A percentile compares a stretch with the other conserved stretches of the same genome.
Evolutionary conservation across 495 filamentous ascomycete genomes (phyloP).

Genomic region (Lichina pygmaea): DNA sequence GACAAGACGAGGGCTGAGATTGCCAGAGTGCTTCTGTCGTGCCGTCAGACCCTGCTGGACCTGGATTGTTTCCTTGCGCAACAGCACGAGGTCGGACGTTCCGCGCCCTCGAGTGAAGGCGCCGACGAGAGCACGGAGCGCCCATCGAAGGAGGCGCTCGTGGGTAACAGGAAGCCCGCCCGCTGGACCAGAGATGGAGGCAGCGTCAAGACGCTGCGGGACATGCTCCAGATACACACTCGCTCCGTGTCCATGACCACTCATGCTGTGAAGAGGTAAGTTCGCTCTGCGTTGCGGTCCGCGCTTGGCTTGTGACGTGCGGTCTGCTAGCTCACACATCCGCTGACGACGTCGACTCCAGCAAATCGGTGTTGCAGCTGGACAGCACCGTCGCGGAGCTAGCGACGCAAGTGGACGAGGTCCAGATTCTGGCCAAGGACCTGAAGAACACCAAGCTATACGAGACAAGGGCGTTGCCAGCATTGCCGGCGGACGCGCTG

Average conservation of each 20-base stretch:
- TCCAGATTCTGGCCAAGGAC: slow-evolving; percentile 9
- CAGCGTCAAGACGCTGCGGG: slow-evolving; percentile 7
- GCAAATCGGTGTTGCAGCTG: slow-evolving; percentile 11
- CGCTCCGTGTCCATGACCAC: slow-evolving; percentile 11
- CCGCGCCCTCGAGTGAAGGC: slow-evolving; percentile 7
- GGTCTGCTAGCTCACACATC: neutral
- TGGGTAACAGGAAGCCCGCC: slow-evolving; percentile 10
- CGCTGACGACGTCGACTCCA: neutral
- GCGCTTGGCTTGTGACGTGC: neutral
- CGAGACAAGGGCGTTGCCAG: slow-evolving; percentile 4
- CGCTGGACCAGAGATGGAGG: slow-evolving; percentile 16
- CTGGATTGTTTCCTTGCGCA: slow-evolving; percentile 14
- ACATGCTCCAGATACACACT: slow-evolving; percentile 14
- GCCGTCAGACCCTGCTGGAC: slow-evolving; percentile 11
- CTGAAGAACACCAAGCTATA: slow-evolving; percentile 10
- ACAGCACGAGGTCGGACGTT: slow-evolving; percentile 13
- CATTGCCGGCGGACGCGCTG: no score
- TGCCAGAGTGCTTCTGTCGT: slow-evolving; percentile 9
- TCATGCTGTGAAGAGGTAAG: slow-evolving; percentile 13
- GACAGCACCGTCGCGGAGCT: slow-evolving; percentile 11
- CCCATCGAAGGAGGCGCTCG: slow-evolving; percentile 13
- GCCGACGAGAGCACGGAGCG: slow-evolving; percentile 8
- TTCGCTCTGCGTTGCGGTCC: neutral
- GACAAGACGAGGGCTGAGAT: slow-evolving; percentile 8
- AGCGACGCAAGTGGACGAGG: slow-evolving; percentile 11